Evolutionary conservation across 2,329 filamentous ascomycete genomes (phyloP).

Genomic region (Cercospora zeae-maydis): DNA sequence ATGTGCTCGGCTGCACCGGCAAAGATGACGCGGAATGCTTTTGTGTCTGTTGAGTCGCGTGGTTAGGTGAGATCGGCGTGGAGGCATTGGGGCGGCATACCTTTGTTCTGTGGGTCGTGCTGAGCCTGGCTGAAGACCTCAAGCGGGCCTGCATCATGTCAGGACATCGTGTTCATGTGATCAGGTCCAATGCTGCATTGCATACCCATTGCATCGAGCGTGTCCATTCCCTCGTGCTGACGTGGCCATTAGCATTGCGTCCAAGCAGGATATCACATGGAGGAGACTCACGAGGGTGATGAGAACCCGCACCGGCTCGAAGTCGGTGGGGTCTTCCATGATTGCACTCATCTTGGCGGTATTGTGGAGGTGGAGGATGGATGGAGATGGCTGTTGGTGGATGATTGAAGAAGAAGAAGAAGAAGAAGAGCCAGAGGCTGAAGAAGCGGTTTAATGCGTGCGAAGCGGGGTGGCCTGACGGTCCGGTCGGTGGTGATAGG

Average conservation of each 20-base stretch:
- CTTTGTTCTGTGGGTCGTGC: conserved; percentile 52
- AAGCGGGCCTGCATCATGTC: conserved; percentile 54
- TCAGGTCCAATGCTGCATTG: neutral
- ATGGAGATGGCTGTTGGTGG: neutral
- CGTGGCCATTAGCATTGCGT: conserved; percentile 37
- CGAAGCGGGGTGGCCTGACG: neutral
- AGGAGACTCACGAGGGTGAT: conserved; percentile 40
- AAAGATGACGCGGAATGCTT: conserved; percentile 54
- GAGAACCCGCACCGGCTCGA: conserved; percentile 56
- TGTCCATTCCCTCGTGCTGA: conserved; percentile 37
- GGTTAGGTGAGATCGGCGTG: conserved; percentile 3
- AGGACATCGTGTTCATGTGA: conserved; percentile 24
- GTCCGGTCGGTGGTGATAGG: neutral
- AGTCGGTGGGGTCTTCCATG: conserved; percentile 40
- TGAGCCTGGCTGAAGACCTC: conserved; percentile 55
- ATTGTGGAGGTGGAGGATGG: conserved; percentile 16
- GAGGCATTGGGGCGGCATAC: neutral
- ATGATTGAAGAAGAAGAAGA: conserved; percentile 1
- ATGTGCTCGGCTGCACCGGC: conserved; percentile 47
- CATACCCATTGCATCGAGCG: conserved; percentile 47
- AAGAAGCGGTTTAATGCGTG: conserved; percentile 1
- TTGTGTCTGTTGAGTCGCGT: conserved; percentile 41
- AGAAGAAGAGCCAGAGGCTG: conserved; percentile 5
- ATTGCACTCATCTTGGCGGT: conserved; percentile 50
- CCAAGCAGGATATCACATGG: neutral